Conservation (phyloP, 306 rosid genomes). For the Macrotyloma uniflorum region DNA sequence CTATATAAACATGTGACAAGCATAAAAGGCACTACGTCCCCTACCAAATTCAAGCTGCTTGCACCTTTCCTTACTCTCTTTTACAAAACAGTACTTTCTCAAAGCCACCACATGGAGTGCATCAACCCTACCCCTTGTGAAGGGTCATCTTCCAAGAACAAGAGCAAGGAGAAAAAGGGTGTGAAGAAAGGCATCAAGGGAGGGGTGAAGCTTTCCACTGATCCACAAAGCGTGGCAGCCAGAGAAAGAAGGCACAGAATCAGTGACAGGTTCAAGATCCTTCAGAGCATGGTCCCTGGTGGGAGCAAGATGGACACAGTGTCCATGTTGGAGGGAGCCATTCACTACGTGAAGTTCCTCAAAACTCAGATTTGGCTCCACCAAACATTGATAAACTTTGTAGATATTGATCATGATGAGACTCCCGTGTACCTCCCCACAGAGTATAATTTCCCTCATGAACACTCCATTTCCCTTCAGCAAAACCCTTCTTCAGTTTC, state of each 20-base stretch:
- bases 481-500: constrained; percentile 26
- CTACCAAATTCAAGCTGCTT: background rate
- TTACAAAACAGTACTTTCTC: background rate
- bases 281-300: constrained; percentile 91
- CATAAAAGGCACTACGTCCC: background rate
- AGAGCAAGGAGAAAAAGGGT: constrained; percentile 35
- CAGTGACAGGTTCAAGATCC: constrained; percentile 86
- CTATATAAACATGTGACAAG: constrained; percentile 29
- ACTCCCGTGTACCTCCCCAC: background rate
- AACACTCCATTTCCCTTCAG: constrained; percentile 17
- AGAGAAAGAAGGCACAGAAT: constrained; percentile 87
- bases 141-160: constrained; percentile 47
- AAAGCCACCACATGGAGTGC: constrained; percentile 53
- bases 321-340: constrained; percentile 87
- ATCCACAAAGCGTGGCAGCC: constrained; percentile 95
- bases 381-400: constrained; percentile 68
- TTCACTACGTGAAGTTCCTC: constrained; percentile 83
- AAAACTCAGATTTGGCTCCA: constrained; percentile 84
- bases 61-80: constrained; percentile 4
- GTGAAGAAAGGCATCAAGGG: constrained; percentile 43
- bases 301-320: constrained; percentile 92
- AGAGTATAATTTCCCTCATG: background rate
- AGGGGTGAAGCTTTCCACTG: constrained; percentile 76
- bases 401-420: constrained; percentile 32
- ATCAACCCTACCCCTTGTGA: constrained; percentile 38